A percentile compares a stretch with the other conserved stretches of the same genome.
Evolutionary conservation across 2,329 filamentous ascomycete species (phyloP).

Genomic region (Clonostachys rosea): DNA sequence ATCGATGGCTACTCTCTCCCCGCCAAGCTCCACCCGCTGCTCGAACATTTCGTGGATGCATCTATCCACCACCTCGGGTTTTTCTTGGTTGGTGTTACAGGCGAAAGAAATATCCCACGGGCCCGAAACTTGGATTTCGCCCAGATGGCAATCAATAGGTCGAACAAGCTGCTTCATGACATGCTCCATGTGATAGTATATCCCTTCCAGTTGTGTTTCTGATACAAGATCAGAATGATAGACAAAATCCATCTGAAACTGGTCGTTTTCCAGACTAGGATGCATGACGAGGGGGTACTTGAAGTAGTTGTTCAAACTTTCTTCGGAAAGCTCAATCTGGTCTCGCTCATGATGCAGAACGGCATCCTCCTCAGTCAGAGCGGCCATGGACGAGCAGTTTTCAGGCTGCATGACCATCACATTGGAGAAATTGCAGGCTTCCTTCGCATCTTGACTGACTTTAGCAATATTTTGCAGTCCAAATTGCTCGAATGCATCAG

Average conservation of each 20-base stretch:
- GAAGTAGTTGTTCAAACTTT: neutral
- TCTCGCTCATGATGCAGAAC: neutral
- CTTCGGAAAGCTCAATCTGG: neutral
- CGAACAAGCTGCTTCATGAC: neutral
- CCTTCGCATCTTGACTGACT: conserved; percentile 2
- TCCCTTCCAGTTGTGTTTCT: neutral
- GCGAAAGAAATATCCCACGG: neutral
- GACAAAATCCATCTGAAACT: neutral
- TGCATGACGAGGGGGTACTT: conserved; percentile 2
- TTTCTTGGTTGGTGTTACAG: neutral
- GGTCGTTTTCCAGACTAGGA: neutral
- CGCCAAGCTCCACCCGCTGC: neutral
- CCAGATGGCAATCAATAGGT: neutral
- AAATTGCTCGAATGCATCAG: conserved; percentile 8
- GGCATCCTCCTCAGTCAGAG: neutral
- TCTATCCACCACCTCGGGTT: neutral
- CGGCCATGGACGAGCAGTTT: neutral
- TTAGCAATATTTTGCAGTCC: conserved; percentile 11
- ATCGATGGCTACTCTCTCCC: neutral
- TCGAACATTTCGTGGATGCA: neutral
- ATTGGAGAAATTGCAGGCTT: conserved; percentile 8
- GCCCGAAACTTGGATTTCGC: neutral
- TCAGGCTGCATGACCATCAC: conserved; percentile 7
- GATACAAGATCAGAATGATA: conserved; percentile 1
- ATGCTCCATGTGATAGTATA: neutral